These are phyloP conservation scores for Saccharomycopsis hybrid DNA, from an alignment of 1,139 yeast species.

Conservation along the genomic window DNA sequence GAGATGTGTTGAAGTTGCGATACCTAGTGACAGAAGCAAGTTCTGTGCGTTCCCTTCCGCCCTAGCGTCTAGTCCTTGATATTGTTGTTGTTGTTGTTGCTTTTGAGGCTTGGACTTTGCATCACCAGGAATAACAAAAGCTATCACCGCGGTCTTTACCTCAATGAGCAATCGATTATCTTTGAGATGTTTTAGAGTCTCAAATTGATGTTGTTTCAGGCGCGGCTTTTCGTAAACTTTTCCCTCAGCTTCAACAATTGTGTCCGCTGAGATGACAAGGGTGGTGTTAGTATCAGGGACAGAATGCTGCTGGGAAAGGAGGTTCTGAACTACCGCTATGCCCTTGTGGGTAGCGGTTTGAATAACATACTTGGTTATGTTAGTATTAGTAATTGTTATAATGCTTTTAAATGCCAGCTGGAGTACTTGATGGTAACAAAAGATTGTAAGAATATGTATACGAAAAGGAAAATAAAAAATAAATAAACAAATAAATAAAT, in stretches of 20 bases:
- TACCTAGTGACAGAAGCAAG: neutral
- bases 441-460: too few relatives aligned
- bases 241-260: constrained; percentile 61
- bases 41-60: neutral
- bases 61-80: neutral
- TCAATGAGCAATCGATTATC: constrained; percentile 31
- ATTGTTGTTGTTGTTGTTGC: neutral
- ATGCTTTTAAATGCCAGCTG: too few relatives aligned
- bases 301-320: constrained; percentile 5
- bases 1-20: constrained; percentile 27
- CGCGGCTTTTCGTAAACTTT: constrained; percentile 73
- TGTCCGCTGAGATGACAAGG: constrained; percentile 71
- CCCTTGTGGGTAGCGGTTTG: constrained; percentile 67
- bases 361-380: constrained; percentile 45
- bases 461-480: too few relatives aligned
- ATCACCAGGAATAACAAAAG: neutral
- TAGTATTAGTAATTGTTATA: too few relatives aligned
- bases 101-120: neutral
- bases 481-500: too few relatives aligned
- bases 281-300: constrained; percentile 16
- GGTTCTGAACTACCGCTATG: constrained; percentile 36
- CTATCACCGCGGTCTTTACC: constrained; percentile 66
- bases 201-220: constrained; percentile 43
- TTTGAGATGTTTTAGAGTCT: constrained; percentile 39
- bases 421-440: too few relatives aligned